A percentile compares a stretch with the other conserved stretches of the same genome.
phyloP scores from a whole-genome alignment of 2,329 filamentous ascomycete species.

The Fusarium neocosmosporiellum region DNA sequence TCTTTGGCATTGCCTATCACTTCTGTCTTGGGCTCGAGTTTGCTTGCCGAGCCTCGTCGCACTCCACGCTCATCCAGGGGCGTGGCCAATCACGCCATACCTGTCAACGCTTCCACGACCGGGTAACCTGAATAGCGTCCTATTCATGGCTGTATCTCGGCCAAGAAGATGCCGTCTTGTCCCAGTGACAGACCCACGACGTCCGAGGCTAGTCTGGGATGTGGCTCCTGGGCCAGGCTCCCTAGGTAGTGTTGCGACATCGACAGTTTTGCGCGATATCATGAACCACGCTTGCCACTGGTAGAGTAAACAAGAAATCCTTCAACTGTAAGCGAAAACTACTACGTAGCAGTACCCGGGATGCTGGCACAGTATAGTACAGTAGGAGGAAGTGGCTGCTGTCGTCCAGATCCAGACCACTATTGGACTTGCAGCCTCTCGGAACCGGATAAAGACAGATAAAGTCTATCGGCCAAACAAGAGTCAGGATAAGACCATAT shows the following conservation, averaged over 20 bases:
- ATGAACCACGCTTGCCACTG: neutral
- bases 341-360: neutral
- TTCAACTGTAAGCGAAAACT: neutral
- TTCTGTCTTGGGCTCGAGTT: neutral
- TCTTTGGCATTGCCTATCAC: neutral
- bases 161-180: neutral
- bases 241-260: neutral
- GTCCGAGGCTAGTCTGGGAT: neutral
- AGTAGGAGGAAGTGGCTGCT: neutral
- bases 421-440: neutral
- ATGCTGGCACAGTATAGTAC: neutral
- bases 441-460: neutral
- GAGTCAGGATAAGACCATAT: neutral
- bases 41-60: neutral
- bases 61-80: neutral
- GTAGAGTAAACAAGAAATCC: neutral
- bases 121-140: neutral
- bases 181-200: neutral
- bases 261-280: neutral
- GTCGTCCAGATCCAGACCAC: neutral
- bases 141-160: neutral
- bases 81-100: neutral
- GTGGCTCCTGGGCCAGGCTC: neutral
- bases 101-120: neutral
- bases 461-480: neutral